Evolutionary conservation across 345 rosid species (phyloP), one percentile per base, ranked within the genome.

Genomic region (Ailanthus altissimus): DNA sequence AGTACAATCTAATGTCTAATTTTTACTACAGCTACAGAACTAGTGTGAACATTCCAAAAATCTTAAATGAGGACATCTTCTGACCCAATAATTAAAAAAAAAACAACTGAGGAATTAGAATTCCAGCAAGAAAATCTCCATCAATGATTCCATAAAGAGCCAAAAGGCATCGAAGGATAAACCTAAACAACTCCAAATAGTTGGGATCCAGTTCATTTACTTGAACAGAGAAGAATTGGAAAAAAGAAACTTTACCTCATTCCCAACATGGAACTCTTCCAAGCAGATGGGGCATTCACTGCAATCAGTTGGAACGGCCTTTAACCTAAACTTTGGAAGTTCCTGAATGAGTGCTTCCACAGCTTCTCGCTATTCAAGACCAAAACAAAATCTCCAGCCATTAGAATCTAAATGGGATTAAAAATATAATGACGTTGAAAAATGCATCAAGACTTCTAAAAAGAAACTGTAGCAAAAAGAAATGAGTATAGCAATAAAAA

Each of bases 241-340:
- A 60, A 66, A 36, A 54, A 40, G 58, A 62, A 23, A 20, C 50
- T 42, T 83, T 82, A 93, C 98, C 99, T 97, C 99, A 83, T 94
- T 91, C 36, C 97, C 96, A 9, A 87, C 89, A 78, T 85, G 89
- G 72, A 96, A 92, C 85, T 96, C 98, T 83, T 97, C 99, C 75
- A 97, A 84, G 87, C 99, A 97, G 88, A 97, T 97, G 68, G 95
- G 97, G 61, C 99, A 97, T 89, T 97, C 99, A 74, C 96, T 91
- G 78, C 99, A 93, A 81, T 94, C 99, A 70, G 90, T 93, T 26
- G 98, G 99, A 68, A 97, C 97, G 79, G 97, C 96, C 83, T 97
- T 97, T 66, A 97, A 86, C 86, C 93, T 86, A 85, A 94, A 97
- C 86, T 90, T 97, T 59, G 99, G 97, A 78, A 95, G 97, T 83